Evolutionary conservation across 1,284 basidiomycete genomes (phyloP).

Genomic region (Microbotryomycetes sp.): DNA sequence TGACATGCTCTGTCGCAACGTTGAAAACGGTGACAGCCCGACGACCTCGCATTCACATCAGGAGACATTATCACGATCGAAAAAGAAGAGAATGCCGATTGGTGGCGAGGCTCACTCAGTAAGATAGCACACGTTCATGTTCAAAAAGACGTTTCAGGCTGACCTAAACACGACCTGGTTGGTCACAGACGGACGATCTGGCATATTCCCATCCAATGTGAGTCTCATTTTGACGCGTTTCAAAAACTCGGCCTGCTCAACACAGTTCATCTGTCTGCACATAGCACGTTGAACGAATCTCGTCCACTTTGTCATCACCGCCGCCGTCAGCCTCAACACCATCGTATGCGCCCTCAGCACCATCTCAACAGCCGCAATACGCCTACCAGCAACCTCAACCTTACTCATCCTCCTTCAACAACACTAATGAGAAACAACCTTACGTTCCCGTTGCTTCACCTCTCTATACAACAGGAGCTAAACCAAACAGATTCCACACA

Average conservation of each 20-base stretch:
- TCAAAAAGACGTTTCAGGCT: background rate
- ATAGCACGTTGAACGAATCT: slow-evolving; percentile 21
- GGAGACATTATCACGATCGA: slow-evolving; percentile 58
- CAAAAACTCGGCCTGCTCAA: background rate
- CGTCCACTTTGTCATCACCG: background rate
- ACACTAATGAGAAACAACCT: background rate
- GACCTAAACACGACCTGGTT: background rate
- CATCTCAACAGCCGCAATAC: background rate
- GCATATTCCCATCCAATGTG: slow-evolving; percentile 24
- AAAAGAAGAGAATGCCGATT: slow-evolving; percentile 57
- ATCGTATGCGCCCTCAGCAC: background rate
- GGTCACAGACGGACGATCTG: slow-evolving; percentile 12
- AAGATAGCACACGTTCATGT: background rate
- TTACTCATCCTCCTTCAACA: background rate
- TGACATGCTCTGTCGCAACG: too few relatives aligned
- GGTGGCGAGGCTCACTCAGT: slow-evolving; percentile 46
- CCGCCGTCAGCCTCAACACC: slow-evolving; percentile 3
- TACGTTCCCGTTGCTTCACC: slow-evolving; percentile 1
- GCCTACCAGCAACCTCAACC: slow-evolving; percentile 21
- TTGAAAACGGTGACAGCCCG: slow-evolving; percentile 41
- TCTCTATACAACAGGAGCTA: background rate
- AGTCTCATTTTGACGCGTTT: background rate
- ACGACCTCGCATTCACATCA: slow-evolving; percentile 54
- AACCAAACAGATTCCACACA: background rate
- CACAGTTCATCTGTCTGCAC: background rate